Evolutionary conservation across 2,329 filamentous ascomycete genomes (phyloP).

Genomic region (Neofusicoccum umdonicola): DNA sequence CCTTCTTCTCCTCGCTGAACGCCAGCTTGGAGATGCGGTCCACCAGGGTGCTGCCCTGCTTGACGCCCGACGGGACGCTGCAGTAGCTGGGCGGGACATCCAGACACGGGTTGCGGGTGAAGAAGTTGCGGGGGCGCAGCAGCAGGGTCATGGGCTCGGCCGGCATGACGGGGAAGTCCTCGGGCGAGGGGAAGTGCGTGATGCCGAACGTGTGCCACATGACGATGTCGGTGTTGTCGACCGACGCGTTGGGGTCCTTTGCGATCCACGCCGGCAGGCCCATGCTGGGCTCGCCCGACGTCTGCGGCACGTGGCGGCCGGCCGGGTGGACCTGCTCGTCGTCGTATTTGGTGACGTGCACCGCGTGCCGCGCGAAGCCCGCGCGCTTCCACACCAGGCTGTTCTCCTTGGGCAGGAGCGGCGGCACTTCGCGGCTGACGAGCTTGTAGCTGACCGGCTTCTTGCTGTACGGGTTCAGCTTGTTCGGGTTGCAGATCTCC

Average conservation of each 20-base stretch:
- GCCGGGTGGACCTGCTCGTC: conserved; percentile 83
- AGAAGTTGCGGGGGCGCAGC: conserved; percentile 79
- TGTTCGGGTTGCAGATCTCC: conserved; percentile 85
- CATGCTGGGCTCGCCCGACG: conserved; percentile 71
- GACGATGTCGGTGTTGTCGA: conserved; percentile 82
- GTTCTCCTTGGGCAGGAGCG: conserved; percentile 74
- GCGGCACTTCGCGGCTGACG: conserved; percentile 79
- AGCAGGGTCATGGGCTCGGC: conserved; percentile 75
- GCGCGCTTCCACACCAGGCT: conserved; percentile 87
- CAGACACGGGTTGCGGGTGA: conserved; percentile 72
- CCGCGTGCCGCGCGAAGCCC: conserved; percentile 80
- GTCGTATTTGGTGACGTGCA: conserved; percentile 83
- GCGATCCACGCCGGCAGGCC: conserved; percentile 75
- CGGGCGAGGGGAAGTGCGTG: conserved; percentile 82
- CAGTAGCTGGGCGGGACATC: conserved; percentile 77
- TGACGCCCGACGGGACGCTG: conserved; percentile 68
- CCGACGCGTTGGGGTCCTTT: conserved; percentile 62
- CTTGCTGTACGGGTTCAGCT: conserved; percentile 79
- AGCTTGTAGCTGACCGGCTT: conserved; percentile 88
- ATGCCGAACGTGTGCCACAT: conserved; percentile 94
- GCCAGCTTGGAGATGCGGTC: conserved; percentile 53
- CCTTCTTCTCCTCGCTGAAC: conserved; percentile 28
- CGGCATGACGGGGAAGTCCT: conserved; percentile 93
- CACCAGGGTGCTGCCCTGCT: conserved; percentile 44
- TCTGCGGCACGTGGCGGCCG: conserved; percentile 83